phyloP scores from a whole-genome alignment of 192 early-diverging fungal species.

The Kickxella alabastrina region DNA sequence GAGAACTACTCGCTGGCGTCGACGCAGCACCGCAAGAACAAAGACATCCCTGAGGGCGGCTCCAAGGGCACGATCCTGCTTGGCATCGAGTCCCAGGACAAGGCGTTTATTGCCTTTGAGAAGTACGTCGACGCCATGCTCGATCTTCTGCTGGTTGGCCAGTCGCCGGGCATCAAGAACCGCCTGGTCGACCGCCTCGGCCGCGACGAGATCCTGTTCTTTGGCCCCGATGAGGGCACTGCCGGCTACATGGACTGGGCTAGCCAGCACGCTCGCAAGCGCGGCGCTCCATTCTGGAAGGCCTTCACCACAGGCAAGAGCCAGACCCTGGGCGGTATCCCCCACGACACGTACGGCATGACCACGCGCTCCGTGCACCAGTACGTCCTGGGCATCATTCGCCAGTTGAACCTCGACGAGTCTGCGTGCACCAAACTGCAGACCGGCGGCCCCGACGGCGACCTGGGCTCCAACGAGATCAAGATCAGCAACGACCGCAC shows the following conservation, averaged over 20 bases:
- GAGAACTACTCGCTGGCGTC: conserved; percentile 97
- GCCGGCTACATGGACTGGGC: conserved; percentile 99
- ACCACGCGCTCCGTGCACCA: conserved; percentile 98
- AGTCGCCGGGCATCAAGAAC: conserved; percentile 96
- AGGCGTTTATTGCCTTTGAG: conserved; percentile 90
- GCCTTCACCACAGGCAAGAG: conserved; percentile 99
- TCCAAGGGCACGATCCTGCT: conserved; percentile 98
- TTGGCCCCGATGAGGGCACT: conserved; percentile 98
- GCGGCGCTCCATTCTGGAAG: conserved; percentile 96
- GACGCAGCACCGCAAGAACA: conserved; percentile 99
- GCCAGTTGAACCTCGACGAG: conserved; percentile 80
- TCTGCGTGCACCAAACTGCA: conserved; percentile 84
- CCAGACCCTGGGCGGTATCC: conserved; percentile 93
- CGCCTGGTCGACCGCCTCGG: conserved; percentile 86
- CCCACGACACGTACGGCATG: conserved; percentile 97
- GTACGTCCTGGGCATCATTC: conserved; percentile 97
- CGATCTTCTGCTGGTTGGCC: conserved; percentile 88
- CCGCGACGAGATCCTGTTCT: conserved; percentile 97
- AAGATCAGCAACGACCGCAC: conserved; percentile 98
- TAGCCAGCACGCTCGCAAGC: conserved; percentile 85
- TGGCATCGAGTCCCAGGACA: conserved; percentile 91
- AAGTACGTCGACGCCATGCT: conserved; percentile 97
- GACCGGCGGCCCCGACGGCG: conserved; percentile 98
- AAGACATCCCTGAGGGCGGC: conserved; percentile 98
- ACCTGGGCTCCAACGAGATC: conserved; percentile 98